Evolutionary conservation across 2,329 filamentous ascomycete species (phyloP), one percentile per base, ranked within the genome.

Genomic region (Fusarium sp.): DNA sequence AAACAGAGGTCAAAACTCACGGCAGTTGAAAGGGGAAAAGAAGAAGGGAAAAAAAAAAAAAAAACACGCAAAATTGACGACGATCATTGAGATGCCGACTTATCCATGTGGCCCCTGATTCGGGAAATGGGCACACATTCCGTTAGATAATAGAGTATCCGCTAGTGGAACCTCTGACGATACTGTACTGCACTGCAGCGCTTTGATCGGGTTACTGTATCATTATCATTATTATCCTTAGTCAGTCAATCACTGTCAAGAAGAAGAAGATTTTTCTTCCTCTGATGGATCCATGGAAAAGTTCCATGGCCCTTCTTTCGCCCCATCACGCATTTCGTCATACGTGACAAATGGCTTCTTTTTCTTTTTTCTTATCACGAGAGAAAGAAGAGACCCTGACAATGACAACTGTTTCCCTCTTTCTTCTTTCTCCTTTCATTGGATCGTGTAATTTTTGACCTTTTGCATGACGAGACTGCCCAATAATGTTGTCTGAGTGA

Each of bases 91-190:
- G 68, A 72, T 75, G 73, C 73, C 73, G 73, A 71, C 66, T 75
- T 75, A 75, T 74, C 73, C 73, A 75, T 71, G 44, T 61, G 54
- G 51, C 47, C 69, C 70, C 65, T 70, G 58, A 50, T 18, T 56
- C 61, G 61, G 71, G 56, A 75, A 73, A 73, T 73, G 68, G 73
- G 69, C 49, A 59, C 72, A 59, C 71, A 74, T 75, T 75, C 73
- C 73, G 73, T 75, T 75, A 74, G 71, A 75, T 75, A 73, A 75
- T 75, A 71, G 66, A 63, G 67, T 71, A 57, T 68, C 58, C 63
- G 63, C 58, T 54, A 57, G 68, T 71, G 67, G 68, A 52, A 61
- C 68, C 52, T 59, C 61, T 62, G 63, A 59, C 66, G 52, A 58
- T 66, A 38, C 32, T 12, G 18, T 20, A 38, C 32, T 38, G 5